phyloP scores from a whole-genome alignment of 2,329 filamentous ascomycete genomes.

The Cladosporium cucumerinum region DNA sequence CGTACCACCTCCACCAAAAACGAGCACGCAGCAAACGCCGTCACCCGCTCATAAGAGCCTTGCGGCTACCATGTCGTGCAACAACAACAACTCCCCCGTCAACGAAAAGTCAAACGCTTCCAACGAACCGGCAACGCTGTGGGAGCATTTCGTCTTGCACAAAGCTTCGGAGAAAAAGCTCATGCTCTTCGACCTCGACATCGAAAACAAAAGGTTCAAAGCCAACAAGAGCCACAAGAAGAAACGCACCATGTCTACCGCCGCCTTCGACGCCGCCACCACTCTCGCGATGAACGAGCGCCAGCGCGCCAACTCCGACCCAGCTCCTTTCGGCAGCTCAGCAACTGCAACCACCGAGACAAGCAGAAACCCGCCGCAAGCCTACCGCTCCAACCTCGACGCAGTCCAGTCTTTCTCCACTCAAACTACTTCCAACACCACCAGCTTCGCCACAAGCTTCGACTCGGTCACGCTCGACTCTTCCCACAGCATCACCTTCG shows the following conservation, averaged over 20 bases:
- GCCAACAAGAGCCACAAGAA: neutral
- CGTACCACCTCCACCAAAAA: neutral
- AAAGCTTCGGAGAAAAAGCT: conserved; percentile 2
- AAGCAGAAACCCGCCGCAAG: neutral
- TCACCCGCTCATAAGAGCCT: neutral
- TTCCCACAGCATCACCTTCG: neutral
- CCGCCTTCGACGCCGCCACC: neutral
- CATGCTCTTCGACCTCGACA: conserved; percentile 8
- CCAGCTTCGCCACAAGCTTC: neutral
- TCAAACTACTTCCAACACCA: neutral
- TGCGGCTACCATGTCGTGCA: conserved; percentile 5
- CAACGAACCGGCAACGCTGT: neutral
- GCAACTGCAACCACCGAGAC: neutral
- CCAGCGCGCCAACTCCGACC: neutral
- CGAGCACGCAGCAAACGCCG: neutral
- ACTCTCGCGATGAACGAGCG: neutral
- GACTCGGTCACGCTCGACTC: neutral
- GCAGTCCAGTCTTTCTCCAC: neutral
- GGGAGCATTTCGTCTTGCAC: neutral
- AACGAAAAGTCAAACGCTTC: neutral
- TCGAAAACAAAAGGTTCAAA: neutral
- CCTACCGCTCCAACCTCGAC: neutral
- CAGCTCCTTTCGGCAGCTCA: neutral
- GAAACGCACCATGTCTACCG: neutral
- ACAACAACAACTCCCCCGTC: conserved; percentile 6